A percentile compares a stretch with the other conserved stretches of the same genome.
Evolutionary conservation across 1,284 basidiomycete genomes (phyloP).

Genomic region (Austroboletus niveus): DNA sequence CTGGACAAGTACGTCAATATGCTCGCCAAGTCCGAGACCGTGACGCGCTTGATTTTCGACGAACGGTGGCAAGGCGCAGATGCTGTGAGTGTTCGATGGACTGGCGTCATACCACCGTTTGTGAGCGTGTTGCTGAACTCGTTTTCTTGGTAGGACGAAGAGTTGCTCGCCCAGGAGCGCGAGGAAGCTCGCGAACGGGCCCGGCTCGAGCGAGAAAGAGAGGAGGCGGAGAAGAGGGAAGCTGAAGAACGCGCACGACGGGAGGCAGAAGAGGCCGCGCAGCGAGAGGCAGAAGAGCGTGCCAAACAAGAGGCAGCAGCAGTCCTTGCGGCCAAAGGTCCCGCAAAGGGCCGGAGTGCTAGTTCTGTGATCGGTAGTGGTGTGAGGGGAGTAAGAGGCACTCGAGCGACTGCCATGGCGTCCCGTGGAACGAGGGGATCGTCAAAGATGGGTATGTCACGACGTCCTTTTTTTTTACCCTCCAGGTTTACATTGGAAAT

Average conservation of each 20-base stretch:
- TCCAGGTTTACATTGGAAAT: slow-evolving; percentile 5
- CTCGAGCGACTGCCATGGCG: slow-evolving; percentile 41
- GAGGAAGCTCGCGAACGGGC: slow-evolving; percentile 45
- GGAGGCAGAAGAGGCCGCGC: slow-evolving; percentile 41
- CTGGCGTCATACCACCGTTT: not conserved
- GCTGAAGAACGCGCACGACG: slow-evolving; percentile 44
- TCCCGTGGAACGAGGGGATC: slow-evolving; percentile 35
- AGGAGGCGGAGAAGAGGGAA: slow-evolving; percentile 53
- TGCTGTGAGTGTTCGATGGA: slow-evolving; percentile 43
- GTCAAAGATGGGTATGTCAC: slow-evolving; percentile 22
- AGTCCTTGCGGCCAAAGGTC: slow-evolving; percentile 19
- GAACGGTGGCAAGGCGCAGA: slow-evolving; percentile 72
- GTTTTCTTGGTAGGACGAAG: slow-evolving; percentile 57
- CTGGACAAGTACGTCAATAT: slow-evolving; percentile 71
- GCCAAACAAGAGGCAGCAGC: slow-evolving; percentile 25
- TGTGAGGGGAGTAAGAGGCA: slow-evolving; percentile 55
- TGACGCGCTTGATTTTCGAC: slow-evolving; percentile 66
- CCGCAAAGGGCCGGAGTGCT: slow-evolving; percentile 35
- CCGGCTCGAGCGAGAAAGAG: slow-evolving; percentile 47
- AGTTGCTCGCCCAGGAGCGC: slow-evolving; percentile 47
- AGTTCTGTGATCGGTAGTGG: slow-evolving; percentile 39
- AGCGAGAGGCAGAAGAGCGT: slow-evolving; percentile 32
- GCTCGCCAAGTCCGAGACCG: slow-evolving; percentile 65
- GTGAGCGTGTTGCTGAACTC: not conserved
- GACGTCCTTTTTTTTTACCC: not conserved